Conservation (phyloP, 495 filamentous ascomycete genomes). For the Penicillium angulare region DNA sequence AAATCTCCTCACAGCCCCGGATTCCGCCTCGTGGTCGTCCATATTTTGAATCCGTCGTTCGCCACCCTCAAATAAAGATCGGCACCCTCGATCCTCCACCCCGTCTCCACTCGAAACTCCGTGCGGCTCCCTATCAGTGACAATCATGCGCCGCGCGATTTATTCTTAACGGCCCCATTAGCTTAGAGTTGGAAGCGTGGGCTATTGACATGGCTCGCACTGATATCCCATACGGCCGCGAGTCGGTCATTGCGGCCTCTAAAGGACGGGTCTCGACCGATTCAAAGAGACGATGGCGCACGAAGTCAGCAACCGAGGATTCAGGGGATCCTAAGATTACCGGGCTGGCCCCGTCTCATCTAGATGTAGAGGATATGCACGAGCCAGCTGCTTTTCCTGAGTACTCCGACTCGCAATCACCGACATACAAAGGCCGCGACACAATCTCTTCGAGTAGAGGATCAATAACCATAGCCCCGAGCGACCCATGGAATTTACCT, state of each 20-base stretch:
- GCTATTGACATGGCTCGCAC: constrained; percentile 22
- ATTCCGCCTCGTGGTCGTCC: not conserved
- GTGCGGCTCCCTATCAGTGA: not conserved
- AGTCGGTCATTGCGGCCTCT: constrained; percentile 16
- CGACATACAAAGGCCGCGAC: constrained; percentile 5
- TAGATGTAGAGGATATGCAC: constrained; percentile 8
- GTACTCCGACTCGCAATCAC: constrained; percentile 11
- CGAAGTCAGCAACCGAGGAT: constrained; percentile 3
- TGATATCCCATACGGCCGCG: constrained; percentile 19
- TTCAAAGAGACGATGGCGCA: constrained; percentile 8
- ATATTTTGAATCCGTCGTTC: no score
- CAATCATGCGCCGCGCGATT: constrained; percentile 20
- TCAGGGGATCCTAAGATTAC: constrained; percentile 10
- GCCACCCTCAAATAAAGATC: not conserved
- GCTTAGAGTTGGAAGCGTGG: constrained; percentile 8
- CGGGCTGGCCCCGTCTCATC: constrained; percentile 9
- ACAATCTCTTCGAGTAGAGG: constrained; percentile 12
- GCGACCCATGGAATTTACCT: constrained; percentile 12
- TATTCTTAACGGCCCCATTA: constrained; percentile 9
- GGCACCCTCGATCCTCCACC: not conserved
- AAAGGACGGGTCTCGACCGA: constrained; percentile 14
- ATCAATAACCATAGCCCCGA: constrained; percentile 9
- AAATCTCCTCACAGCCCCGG: not conserved
- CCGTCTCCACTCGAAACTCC: not conserved
- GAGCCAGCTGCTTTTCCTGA: constrained; percentile 20